These are phyloP conservation scores for Volutella citrinella DNA, from an alignment of 2,329 filamentous ascomycete species.

Conservation along the genomic window DNA sequence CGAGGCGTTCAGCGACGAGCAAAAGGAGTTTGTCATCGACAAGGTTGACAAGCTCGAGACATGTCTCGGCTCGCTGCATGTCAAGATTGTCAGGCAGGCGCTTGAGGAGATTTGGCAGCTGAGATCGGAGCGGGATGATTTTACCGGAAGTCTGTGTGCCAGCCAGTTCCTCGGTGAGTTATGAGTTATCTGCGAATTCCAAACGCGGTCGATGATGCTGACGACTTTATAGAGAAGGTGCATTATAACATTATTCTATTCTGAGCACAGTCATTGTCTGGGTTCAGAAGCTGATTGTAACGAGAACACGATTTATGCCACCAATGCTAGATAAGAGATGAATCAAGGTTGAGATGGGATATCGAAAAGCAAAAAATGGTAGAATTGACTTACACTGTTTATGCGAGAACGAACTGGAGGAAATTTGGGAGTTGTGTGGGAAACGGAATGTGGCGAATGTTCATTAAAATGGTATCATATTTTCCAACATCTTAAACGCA, in stretches of 20 bases:
- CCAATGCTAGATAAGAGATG: no score
- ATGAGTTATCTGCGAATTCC: background rate
- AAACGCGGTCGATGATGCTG: background rate
- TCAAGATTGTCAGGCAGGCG: conserved; percentile 21
- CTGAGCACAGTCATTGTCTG: no score
- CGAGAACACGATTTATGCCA: no score
- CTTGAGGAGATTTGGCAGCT: conserved; percentile 26
- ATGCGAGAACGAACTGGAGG: no score
- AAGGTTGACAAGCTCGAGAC: conserved; percentile 24
- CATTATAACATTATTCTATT: conserved; percentile 28
- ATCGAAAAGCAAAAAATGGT: no score
- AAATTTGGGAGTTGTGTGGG: no score
- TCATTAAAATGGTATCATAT: no score
- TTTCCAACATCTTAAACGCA: no score
- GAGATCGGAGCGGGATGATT: conserved; percentile 15
- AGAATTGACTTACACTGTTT: no score
- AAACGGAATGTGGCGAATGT: no score
- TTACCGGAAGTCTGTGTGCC: conserved; percentile 17
- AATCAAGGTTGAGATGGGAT: no score
- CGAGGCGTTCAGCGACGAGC: conserved; percentile 19
- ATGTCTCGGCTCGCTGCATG: conserved; percentile 25
- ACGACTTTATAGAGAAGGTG: conserved; percentile 12
- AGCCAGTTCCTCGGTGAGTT: conserved; percentile 20
- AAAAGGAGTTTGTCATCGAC: conserved; percentile 20
- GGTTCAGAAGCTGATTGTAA: no score